Percentiles rank a stretch among this genome's conserved stretches.
phyloP scores from a whole-genome alignment of 1,284 basidiomycete species.

The Spongispora temasekensis region DNA sequence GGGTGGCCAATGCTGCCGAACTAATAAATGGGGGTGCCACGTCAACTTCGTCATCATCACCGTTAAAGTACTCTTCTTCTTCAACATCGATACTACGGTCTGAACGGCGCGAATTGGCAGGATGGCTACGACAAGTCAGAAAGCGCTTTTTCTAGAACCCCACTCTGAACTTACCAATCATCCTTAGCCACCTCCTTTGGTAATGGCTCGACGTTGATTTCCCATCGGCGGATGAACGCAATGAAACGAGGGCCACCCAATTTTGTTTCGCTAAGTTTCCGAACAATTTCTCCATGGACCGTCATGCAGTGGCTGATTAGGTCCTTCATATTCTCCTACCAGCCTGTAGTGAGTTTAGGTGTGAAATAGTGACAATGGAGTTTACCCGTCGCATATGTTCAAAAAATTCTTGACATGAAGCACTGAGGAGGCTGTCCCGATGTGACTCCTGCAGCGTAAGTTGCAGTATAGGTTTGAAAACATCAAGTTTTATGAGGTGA shows the following conservation, averaged over 20 bases:
- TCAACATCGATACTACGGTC: slow-evolving; percentile 61
- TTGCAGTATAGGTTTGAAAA: slow-evolving; percentile 82
- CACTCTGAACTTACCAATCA: slow-evolving; percentile 22
- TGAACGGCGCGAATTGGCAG: slow-evolving; percentile 44
- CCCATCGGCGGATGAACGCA: slow-evolving; percentile 78
- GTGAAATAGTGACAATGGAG: slow-evolving; percentile 12
- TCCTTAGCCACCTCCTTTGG: slow-evolving; percentile 54
- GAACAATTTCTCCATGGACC: slow-evolving; percentile 67
- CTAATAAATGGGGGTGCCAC: slow-evolving; percentile 38
- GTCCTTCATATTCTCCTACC: slow-evolving; percentile 85
- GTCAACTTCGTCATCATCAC: slow-evolving; percentile 58
- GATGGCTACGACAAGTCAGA: slow-evolving; percentile 36
- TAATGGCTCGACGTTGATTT: slow-evolving; percentile 88
- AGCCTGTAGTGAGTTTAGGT: slow-evolving; percentile 6
- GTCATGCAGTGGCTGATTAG: slow-evolving; percentile 86
- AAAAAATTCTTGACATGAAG: slow-evolving; percentile 94
- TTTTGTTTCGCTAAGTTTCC: slow-evolving; percentile 60
- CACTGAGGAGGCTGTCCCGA: slow-evolving; percentile 90
- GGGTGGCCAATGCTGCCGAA: slow-evolving; percentile 36
- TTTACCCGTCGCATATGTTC: slow-evolving; percentile 85
- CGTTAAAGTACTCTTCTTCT: slow-evolving; percentile 93
- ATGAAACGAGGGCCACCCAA: slow-evolving; percentile 72
- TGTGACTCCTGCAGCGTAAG: slow-evolving; percentile 80
- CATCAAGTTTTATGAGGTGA: slow-evolving; percentile 84
- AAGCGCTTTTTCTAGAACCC: not conserved